These are phyloP conservation scores for Phytophthora hybrid DNA, from an alignment of 352 stramenopile genomes.

Conservation along the genomic window DNA sequence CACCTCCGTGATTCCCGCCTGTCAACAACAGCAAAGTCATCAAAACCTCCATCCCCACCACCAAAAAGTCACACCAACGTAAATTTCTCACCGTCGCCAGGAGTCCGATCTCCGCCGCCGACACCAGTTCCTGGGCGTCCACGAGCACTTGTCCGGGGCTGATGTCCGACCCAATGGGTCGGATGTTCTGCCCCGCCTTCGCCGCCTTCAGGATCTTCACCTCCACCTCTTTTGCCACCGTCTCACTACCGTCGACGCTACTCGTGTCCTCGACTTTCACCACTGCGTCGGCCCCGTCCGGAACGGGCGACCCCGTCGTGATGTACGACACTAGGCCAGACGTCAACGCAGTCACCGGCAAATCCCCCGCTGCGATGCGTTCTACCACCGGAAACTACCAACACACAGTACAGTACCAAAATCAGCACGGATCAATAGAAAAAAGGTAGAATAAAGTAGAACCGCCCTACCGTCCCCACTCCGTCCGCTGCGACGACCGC, in stretches of 20 bases:
- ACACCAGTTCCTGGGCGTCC: conserved; percentile 71
- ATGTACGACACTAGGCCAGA: conserved; percentile 90
- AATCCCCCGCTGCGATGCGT: conserved; percentile 74
- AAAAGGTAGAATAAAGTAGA: not conserved
- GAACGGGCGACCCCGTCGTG: conserved; percentile 95
- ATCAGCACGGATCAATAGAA: not conserved
- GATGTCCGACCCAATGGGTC: conserved; percentile 94
- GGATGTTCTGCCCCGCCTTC: conserved; percentile 77
- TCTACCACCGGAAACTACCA: conserved; percentile 70
- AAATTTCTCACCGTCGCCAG: conserved; percentile 81
- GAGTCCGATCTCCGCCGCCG: conserved; percentile 92
- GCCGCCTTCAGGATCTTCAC: conserved; percentile 78
- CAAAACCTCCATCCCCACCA: not conserved
- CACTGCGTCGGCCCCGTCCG: conserved; percentile 91
- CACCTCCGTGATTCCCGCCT: conserved; percentile 82
- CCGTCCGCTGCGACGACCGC: conserved; percentile 91
- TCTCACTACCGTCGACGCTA: conserved; percentile 48
- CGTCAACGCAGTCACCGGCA: conserved; percentile 48
- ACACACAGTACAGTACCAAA: conserved; percentile 1
- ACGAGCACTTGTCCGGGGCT: conserved; percentile 79
- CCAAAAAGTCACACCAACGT: not conserved
- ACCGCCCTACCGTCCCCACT: conserved; percentile 57
- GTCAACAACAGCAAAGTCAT: conserved; percentile 1
- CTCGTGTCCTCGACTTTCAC: conserved; percentile 95
- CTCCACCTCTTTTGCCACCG: conserved; percentile 41